Conservation (phyloP, 2,329 filamentous ascomycete genomes). For the Sclerotinia nivalis region DNA sequence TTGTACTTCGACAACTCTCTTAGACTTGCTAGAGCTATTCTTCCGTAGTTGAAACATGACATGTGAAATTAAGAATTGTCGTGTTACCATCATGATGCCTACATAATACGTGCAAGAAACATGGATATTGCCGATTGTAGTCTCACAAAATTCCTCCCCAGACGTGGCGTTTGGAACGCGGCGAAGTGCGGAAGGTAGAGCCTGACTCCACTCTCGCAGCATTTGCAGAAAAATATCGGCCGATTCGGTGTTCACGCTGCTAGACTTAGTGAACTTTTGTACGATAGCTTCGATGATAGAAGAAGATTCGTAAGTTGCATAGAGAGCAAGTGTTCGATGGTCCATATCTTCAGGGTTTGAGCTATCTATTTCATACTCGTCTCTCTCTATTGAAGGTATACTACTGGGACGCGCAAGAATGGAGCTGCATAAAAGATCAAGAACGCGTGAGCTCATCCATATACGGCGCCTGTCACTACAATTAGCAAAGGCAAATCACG, state of each 20-base stretch:
- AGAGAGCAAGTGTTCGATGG: constrained; percentile 7
- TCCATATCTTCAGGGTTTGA: constrained; percentile 1
- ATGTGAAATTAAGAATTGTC: constrained; percentile 14
- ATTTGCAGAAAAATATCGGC: constrained; percentile 15
- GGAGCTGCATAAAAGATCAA: constrained; percentile 15
- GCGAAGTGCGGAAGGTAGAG: constrained; percentile 17
- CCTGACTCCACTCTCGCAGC: constrained; percentile 12
- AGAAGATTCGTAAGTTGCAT: constrained; percentile 9
- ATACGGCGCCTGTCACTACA: constrained; percentile 4
- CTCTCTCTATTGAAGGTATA: constrained; percentile 15
- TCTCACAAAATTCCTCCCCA: background rate
- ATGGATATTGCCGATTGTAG: constrained; percentile 12
- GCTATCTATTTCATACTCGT: constrained; percentile 14
- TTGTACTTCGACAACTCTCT: background rate
- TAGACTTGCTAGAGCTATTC: constrained; percentile 4
- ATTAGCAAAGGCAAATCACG: background rate
- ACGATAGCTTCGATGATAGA: constrained; percentile 14
- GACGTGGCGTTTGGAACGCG: background rate
- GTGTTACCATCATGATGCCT: constrained; percentile 14
- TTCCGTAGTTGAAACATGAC: constrained; percentile 7
- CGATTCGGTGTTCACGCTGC: constrained; percentile 1
- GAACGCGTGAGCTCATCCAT: constrained; percentile 18
- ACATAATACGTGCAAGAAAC: constrained; percentile 14
- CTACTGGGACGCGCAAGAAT: constrained; percentile 17
- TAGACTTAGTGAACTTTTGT: constrained; percentile 1